Conservation (phyloP, 1,284 basidiomycete species). For the Retiboletus flavoniger region DNA sequence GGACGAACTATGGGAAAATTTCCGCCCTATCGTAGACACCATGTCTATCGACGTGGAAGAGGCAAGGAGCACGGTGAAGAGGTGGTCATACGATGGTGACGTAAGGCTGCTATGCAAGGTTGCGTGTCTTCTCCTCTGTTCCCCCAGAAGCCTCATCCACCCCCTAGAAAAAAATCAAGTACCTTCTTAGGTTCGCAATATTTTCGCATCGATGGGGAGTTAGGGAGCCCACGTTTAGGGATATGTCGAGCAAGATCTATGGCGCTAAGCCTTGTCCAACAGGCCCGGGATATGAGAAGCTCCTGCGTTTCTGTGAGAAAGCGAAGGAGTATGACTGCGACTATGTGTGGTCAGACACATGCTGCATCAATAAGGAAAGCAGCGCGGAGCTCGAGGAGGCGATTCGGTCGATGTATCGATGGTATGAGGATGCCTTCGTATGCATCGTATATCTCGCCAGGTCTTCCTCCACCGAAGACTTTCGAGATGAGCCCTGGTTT, state of each 20-base stretch:
- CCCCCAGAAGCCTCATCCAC: neutral
- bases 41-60: neutral
- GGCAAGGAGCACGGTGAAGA: neutral
- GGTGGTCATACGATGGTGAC: neutral
- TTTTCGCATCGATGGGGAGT: conserved; percentile 11
- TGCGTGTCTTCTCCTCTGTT: neutral
- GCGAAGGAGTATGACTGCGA: neutral
- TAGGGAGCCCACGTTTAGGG: neutral
- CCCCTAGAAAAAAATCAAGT: conserved; percentile 1
- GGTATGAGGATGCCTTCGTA: neutral
- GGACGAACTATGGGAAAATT: neutral
- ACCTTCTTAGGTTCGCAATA: conserved; percentile 4
- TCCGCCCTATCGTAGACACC: neutral
- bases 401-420: neutral
- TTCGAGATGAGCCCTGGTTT: neutral
- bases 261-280: neutral
- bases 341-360: neutral
- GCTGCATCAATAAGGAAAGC: neutral
- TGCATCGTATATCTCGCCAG: neutral
- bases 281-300: neutral
- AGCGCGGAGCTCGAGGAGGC: neutral
- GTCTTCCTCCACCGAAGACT: neutral
- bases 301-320: neutral
- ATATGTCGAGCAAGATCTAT: neutral
- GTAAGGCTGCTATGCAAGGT: neutral